Percentiles rank a stretch among this genome's conserved stretches.
phyloP scores from a whole-genome alignment of 2,329 filamentous ascomycete species.

The Hypoxylon sp. region DNA sequence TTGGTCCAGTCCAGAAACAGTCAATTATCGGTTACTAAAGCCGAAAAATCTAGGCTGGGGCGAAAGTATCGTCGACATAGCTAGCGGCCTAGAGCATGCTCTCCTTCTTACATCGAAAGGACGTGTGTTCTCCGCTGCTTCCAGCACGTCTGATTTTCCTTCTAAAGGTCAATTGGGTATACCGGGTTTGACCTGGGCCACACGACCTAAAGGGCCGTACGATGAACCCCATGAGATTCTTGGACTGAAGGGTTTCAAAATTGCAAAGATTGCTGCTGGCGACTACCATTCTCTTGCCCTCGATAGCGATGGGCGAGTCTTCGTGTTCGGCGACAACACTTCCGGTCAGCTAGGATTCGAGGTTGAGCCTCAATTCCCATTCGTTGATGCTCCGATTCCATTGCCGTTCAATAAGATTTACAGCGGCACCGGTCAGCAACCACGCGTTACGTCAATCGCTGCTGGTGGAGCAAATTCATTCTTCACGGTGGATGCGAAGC shows the following conservation, averaged over 20 bases:
- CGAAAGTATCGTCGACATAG: conserved; percentile 81
- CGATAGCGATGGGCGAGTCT: conserved; percentile 82
- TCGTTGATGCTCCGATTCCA: conserved; percentile 77
- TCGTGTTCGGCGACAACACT: conserved; percentile 92
- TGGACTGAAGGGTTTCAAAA: conserved; percentile 77
- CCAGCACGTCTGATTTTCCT: conserved; percentile 83
- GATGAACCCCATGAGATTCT: conserved; percentile 86
- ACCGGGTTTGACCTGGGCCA: conserved; percentile 84
- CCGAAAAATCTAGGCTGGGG: conserved; percentile 75
- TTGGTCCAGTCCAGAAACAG: conserved; percentile 67
- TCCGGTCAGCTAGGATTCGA: conserved; percentile 92
- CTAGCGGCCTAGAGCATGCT: conserved; percentile 86
- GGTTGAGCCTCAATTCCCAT: conserved; percentile 71
- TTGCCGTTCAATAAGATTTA: conserved; percentile 82
- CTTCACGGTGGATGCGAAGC: conserved; percentile 84
- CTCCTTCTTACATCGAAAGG: conserved; percentile 87
- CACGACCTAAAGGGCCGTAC: conserved; percentile 81
- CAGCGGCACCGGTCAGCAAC: conserved; percentile 71
- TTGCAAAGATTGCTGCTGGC: conserved; percentile 83
- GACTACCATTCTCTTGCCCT: conserved; percentile 88
- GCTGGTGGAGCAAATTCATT: conserved; percentile 91
- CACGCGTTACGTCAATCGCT: conserved; percentile 81
- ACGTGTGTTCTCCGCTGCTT: conserved; percentile 89
- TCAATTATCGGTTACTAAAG: conserved; percentile 81
- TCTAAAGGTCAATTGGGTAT: conserved; percentile 89